Conservation (phyloP, 179 eudicot genomes). For the Actinidia arguta region DNA sequence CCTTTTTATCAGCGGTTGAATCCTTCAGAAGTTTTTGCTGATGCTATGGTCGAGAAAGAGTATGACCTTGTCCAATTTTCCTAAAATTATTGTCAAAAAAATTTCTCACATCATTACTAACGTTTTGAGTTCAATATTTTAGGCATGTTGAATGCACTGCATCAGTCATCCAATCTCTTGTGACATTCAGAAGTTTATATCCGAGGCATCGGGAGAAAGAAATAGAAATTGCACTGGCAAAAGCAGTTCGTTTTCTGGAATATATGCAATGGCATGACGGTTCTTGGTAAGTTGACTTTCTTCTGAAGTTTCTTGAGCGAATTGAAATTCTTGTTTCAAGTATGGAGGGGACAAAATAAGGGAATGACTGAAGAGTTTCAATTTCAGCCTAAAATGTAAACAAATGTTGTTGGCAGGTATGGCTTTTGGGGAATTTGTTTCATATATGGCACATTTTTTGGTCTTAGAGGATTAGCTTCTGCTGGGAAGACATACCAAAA, state of each 20-base stretch:
- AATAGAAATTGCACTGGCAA: slow-evolving; percentile 26
- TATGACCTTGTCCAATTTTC: background rate
- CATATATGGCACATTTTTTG: slow-evolving; percentile 46
- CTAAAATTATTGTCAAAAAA: background rate
- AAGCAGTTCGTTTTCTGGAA: slow-evolving; percentile 29
- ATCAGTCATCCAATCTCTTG: slow-evolving; percentile 31
- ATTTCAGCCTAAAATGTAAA: background rate
- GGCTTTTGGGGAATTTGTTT: slow-evolving; percentile 63
- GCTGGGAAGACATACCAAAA: slow-evolving; percentile 45
- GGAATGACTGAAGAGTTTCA: too few relatives aligned
- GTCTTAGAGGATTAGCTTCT: slow-evolving; percentile 36
- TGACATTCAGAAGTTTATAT: slow-evolving; percentile 27
- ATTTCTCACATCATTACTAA: background rate
- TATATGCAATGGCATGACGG: slow-evolving; percentile 31
- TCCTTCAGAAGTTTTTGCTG: slow-evolving; percentile 19
- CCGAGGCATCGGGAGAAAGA: slow-evolving; percentile 33
- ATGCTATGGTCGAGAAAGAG: slow-evolving; percentile 2
- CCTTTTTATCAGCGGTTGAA: slow-evolving; percentile 22
- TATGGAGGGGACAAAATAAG: background rate
- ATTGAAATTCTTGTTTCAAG: background rate
- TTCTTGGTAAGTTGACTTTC: slow-evolving; percentile 28
- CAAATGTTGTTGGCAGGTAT: slow-evolving; percentile 32
- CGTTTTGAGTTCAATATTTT: background rate
- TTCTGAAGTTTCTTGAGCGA: background rate
- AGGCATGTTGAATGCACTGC: slow-evolving; percentile 41